Evolutionary conservation across 495 filamentous ascomycete species (phyloP).

Genomic region (Neurospora cerealis): DNA sequence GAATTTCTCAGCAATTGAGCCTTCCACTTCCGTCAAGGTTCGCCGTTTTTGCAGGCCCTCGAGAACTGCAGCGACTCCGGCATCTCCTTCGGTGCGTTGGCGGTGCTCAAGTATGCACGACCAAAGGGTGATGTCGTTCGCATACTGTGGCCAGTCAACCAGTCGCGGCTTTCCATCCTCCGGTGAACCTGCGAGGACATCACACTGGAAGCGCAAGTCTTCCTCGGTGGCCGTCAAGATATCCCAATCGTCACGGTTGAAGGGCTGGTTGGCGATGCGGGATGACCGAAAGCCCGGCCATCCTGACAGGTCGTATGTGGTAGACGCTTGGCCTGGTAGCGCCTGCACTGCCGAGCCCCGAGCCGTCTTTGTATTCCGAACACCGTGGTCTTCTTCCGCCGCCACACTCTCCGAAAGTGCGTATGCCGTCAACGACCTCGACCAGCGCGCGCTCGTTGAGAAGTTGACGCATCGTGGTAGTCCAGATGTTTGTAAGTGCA

Average conservation of each 20-base stretch:
- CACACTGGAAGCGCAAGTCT: conserved; percentile 37
- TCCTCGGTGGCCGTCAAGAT: conserved; percentile 8
- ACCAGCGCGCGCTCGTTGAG: not conserved
- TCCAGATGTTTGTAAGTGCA: not conserved
- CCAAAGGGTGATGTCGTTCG: conserved; percentile 52
- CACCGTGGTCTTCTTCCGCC: not conserved
- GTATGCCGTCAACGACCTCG: not conserved
- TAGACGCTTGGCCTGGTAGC: not conserved
- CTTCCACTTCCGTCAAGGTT: conserved; percentile 14
- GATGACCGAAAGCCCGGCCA: not conserved
- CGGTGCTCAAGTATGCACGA: conserved; percentile 51
- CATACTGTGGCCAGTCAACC: conserved; percentile 42
- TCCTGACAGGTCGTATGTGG: conserved; percentile 10
- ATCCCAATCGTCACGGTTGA: conserved; percentile 13
- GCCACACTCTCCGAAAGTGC: not conserved
- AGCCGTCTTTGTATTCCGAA: not conserved
- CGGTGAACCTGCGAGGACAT: conserved; percentile 25
- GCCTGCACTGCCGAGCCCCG: not conserved
- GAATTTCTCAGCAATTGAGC: conserved; percentile 34
- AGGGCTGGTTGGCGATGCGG: not conserved
- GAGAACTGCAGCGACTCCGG: conserved; percentile 38
- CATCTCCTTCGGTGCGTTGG: conserved; percentile 47
- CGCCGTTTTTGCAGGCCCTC: conserved; percentile 23
- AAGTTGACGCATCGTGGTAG: not conserved
- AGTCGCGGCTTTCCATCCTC: conserved; percentile 30